Evolutionary conservation across 805 yeast species (phyloP).

Genomic region (Zygoascus biomembranicola): DNA sequence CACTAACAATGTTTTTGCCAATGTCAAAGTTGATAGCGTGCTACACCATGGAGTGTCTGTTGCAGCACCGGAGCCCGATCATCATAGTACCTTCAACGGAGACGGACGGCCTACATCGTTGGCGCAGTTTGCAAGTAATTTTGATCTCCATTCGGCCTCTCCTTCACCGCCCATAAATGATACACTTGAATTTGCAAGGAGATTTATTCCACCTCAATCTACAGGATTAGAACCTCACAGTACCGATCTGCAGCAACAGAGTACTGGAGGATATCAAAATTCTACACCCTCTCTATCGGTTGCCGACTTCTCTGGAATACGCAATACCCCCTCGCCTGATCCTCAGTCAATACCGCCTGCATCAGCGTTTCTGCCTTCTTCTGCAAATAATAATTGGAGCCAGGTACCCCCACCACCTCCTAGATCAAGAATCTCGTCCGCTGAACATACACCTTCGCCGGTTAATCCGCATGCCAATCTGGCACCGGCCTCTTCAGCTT

Average conservation of each 20-base stretch:
- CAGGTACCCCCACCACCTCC: not conserved
- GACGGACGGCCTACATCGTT: not conserved
- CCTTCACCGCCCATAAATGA: not conserved
- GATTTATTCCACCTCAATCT: not conserved
- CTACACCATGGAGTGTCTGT: slow-evolving; percentile 51
- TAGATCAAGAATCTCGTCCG: not conserved
- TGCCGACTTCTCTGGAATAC: not conserved
- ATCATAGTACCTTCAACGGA: not conserved
- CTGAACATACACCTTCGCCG: slow-evolving; percentile 1
- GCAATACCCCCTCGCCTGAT: not conserved
- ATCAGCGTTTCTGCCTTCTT: not conserved
- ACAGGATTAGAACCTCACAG: not conserved
- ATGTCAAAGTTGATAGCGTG: slow-evolving; percentile 72
- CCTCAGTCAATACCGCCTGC: not conserved
- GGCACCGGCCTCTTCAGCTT: not conserved
- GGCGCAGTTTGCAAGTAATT: not conserved
- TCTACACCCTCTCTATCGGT: not conserved
- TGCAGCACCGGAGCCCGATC: slow-evolving; percentile 31
- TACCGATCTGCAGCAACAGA: not conserved
- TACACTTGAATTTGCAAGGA: slow-evolving; percentile 1
- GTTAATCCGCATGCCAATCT: not conserved
- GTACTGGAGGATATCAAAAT: not conserved
- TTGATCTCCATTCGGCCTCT: not conserved
- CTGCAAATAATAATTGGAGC: not conserved
- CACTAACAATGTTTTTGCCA: slow-evolving; percentile 65